These are phyloP conservation scores for Phytophthora niederhauseri DNA, from an alignment of 352 stramenopile genomes.

Conservation along the genomic window DNA sequence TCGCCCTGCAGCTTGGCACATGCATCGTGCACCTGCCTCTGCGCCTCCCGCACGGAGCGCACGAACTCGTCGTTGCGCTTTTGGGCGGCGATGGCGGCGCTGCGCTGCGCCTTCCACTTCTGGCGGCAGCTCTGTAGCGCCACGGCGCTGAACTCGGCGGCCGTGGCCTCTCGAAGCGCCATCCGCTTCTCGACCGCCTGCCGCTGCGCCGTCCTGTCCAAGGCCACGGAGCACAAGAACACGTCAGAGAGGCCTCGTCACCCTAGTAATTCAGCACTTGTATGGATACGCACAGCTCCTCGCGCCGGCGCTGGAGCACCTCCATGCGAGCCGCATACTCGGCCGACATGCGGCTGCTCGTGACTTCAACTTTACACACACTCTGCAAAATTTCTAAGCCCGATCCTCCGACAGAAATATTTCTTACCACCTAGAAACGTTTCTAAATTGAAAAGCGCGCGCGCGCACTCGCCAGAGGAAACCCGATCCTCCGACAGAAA, in stretches of 20 bases:
- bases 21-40: slow-evolving; percentile 57
- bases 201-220: slow-evolving; percentile 51
- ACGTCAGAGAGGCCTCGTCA: not conserved
- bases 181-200: slow-evolving; percentile 77
- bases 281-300: slow-evolving; percentile 55
- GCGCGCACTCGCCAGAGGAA: not conserved
- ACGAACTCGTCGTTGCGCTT: slow-evolving; percentile 75
- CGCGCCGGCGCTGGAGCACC: slow-evolving; percentile 49
- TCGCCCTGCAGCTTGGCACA: slow-evolving; percentile 48
- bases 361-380: slow-evolving; percentile 20
- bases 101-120: slow-evolving; percentile 64
- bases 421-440: not conserved
- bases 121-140: slow-evolving; percentile 66
- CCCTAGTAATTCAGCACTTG: not conserved
- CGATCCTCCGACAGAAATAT: not conserved
- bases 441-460: not conserved
- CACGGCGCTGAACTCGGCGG: slow-evolving; percentile 76
- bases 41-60: slow-evolving; percentile 49
- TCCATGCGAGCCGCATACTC: slow-evolving; percentile 72
- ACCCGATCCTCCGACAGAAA: too few relatives aligned
- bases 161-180: slow-evolving; percentile 69
- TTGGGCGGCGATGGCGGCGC: slow-evolving; percentile 46
- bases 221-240: not conserved
- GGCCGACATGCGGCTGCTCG: slow-evolving; percentile 46
- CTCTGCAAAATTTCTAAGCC: not conserved